These are phyloP conservation scores for Globisporangium sylvaticum DNA, from an alignment of 352 stramenopile genomes.

Conservation along the genomic window DNA sequence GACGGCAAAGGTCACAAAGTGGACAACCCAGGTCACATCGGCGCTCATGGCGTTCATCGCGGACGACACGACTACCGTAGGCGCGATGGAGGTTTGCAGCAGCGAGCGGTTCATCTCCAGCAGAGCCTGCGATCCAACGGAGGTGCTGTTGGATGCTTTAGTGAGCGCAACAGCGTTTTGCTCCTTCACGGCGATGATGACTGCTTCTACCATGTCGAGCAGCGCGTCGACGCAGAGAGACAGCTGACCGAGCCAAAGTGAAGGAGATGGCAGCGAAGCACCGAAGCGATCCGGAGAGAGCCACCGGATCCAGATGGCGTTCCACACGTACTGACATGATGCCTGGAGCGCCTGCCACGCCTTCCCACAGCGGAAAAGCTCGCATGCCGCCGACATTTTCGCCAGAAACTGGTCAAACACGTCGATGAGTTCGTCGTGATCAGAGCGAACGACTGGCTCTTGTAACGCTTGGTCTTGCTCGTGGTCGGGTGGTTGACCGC, in stretches of 20 bases:
- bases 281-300: constrained; percentile 34
- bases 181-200: constrained; percentile 18
- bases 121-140: background rate
- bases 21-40: constrained; percentile 48
- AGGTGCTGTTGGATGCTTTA: background rate
- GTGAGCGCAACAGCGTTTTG: constrained; percentile 2
- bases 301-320: constrained; percentile 52
- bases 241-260: constrained; percentile 18
- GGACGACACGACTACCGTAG: constrained; percentile 34
- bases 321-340: constrained; percentile 48
- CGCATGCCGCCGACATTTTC: constrained; percentile 39
- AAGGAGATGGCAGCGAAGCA: constrained; percentile 1
- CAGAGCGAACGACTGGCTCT: background rate
- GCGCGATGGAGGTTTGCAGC: constrained; percentile 19
- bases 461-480: background rate
- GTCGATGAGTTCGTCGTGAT: constrained; percentile 1
- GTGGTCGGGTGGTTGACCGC: background rate
- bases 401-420: constrained; percentile 32
- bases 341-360: constrained; percentile 62
- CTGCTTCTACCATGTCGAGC: constrained; percentile 57
- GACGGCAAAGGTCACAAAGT: constrained; percentile 37
- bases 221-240: constrained; percentile 34
- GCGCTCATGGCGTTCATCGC: constrained; percentile 29
- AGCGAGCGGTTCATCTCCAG: constrained; percentile 11
- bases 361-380: constrained; percentile 36